Evolutionary conservation across 208 protist species (phyloP), one percentile per base, ranked within the genome.

Genomic region (Leptomonas pyrrhocoris): DNA sequence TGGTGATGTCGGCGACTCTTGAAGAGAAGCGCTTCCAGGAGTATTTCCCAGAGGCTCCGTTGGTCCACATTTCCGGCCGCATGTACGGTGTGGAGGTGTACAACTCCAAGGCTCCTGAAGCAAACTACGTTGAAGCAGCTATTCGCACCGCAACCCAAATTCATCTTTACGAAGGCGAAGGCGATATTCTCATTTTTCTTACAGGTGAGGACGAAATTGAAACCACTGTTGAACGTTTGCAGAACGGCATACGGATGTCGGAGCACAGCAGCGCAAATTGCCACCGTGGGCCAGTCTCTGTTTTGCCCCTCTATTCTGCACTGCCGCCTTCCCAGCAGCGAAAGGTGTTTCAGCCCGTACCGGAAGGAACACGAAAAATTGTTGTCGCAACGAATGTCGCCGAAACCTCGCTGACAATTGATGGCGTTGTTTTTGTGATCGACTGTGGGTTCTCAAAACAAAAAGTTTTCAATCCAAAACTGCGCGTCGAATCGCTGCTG

Each of bases 201-300:
- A 99, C 99, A 7, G 98, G 98, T 55, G 96, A 99, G 73, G 95
- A 98, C 73, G 99, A 99, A 73, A 99, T 99, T 84, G 98, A 99
- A 71, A 98, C 96, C 2, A 92, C 97, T 0, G 98, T 98, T 73
- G 91, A 99, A 70, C 97, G 99, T 21, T 75, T 99, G 18, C 87
- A 90, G 56, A 88, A 90, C 53, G 83, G 92, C 8, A 95, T 85
- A 31, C 60, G 68, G 28, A 92, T 93, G 83, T 84, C 90, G 21
- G 88, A 92, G 68, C 88, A 93, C 72, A 90, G 83, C 76, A 77
- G 77, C 25, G 87, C 79, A 1, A 80, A 88, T 56, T 93, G 82
- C 62, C 93, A 86, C 55, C 88, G 85, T 56, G 97, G 80, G 0
- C 84, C 84, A 7, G 78, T 99, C 8, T 58, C 93, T 23, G 94